These are phyloP conservation scores for Pleurotus djamor DNA, from an alignment of 768 basidiomycete genomes.

Conservation along the genomic window DNA sequence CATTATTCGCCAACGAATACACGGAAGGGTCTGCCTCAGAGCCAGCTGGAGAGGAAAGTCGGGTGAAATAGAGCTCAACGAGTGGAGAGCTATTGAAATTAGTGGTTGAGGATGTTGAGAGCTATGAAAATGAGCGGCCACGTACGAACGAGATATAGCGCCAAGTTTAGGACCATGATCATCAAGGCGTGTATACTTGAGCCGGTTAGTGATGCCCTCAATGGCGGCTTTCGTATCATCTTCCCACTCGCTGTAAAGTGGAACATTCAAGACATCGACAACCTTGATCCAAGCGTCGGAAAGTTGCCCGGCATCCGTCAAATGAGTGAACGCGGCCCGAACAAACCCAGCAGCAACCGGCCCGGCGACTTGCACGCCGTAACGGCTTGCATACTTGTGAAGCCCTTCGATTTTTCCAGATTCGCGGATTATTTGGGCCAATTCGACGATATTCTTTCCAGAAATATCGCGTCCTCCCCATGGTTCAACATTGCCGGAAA, in stretches of 20 bases:
- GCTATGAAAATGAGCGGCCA: slow-evolving; percentile 12
- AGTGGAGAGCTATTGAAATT: slow-evolving; percentile 62
- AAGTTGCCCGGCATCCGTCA: slow-evolving; percentile 48
- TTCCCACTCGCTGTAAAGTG: slow-evolving; percentile 85
- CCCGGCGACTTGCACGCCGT: slow-evolving; percentile 62
- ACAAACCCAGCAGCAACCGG: slow-evolving; percentile 72
- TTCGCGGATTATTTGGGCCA: slow-evolving; percentile 61
- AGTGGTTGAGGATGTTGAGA: slow-evolving; percentile 4
- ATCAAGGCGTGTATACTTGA: slow-evolving; percentile 82
- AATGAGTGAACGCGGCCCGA: slow-evolving; percentile 58
- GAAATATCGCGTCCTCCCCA: slow-evolving; percentile 64
- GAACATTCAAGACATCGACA: slow-evolving; percentile 85
- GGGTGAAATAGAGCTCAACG: slow-evolving; percentile 92
- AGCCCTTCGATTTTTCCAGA: slow-evolving; percentile 58
- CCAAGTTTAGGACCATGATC: slow-evolving; percentile 82
- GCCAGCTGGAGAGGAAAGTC: slow-evolving; percentile 43
- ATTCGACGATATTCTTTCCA: slow-evolving; percentile 54
- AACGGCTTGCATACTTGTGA: slow-evolving; percentile 61
- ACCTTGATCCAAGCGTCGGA: slow-evolving; percentile 74
- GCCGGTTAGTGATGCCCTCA: slow-evolving; percentile 69
- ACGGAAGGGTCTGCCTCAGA: slow-evolving; percentile 42
- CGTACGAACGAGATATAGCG: slow-evolving; percentile 72
- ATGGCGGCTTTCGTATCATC: slow-evolving; percentile 76
- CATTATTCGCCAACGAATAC: slow-evolving; percentile 93
- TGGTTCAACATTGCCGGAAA: slow-evolving; percentile 34